These are phyloP conservation scores for Kluyveromyces sp. DNA, from an alignment of 1,139 yeast species.

Conservation along the genomic window DNA sequence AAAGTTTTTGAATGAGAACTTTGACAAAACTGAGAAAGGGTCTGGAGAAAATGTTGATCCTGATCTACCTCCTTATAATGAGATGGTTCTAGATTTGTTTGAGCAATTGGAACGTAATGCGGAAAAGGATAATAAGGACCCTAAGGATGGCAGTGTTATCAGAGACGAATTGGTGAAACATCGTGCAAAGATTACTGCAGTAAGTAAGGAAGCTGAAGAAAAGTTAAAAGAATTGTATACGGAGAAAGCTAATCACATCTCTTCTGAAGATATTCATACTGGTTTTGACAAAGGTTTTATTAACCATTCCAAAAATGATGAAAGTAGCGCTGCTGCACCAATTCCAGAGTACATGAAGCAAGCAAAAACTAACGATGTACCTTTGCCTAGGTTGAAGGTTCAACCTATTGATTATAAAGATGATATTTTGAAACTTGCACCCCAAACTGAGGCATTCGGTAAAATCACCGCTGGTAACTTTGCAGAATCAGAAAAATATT, in stretches of 20 bases:
- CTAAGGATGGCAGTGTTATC: constrained; percentile 37
- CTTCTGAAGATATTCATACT: constrained; percentile 88
- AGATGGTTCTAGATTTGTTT: constrained; percentile 86
- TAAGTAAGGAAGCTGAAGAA: constrained; percentile 49
- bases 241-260: constrained; percentile 68
- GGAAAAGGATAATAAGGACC: constrained; percentile 41
- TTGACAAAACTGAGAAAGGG: constrained; percentile 53
- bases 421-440: constrained; percentile 42
- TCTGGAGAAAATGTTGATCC: constrained; percentile 46
- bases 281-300: constrained; percentile 85
- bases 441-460: constrained; percentile 63
- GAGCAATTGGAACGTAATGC: constrained; percentile 59
- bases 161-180: constrained; percentile 47
- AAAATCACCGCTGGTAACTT: constrained; percentile 43
- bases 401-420: constrained; percentile 28
- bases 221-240: constrained; percentile 58
- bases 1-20: constrained; percentile 39
- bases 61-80: constrained; percentile 75
- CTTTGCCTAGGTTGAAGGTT: constrained; percentile 14
- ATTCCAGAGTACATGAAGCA: constrained; percentile 11
- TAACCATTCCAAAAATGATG: constrained; percentile 42
- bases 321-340: constrained; percentile 20
- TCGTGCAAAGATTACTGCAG: constrained; percentile 58
- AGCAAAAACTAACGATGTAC: constrained; percentile 1
- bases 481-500: constrained; percentile 45